phyloP scores from a whole-genome alignment of 306 rosid genomes.

The Ammopiptanthus mongolicus region DNA sequence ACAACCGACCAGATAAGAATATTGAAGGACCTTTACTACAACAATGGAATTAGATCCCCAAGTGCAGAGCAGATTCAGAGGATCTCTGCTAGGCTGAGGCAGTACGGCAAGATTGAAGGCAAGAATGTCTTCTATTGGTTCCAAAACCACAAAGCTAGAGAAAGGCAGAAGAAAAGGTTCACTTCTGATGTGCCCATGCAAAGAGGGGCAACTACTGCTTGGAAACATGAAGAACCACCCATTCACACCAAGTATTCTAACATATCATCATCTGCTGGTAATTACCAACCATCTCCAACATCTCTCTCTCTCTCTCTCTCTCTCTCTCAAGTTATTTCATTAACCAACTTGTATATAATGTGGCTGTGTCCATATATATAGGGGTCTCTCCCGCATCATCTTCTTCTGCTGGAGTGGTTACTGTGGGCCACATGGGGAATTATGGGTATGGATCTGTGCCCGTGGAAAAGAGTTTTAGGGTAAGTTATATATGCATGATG shows the following conservation, averaged over 20 bases:
- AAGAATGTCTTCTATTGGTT: conserved; percentile 95
- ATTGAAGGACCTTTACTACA: conserved; percentile 91
- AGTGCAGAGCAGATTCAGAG: conserved; percentile 96
- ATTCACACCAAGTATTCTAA: conserved; percentile 43
- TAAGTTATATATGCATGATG: conserved; percentile 26
- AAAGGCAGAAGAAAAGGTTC: conserved; percentile 92
- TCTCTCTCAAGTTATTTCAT: not conserved
- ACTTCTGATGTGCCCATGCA: conserved; percentile 44
- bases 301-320: not conserved
- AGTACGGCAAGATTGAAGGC: conserved; percentile 96
- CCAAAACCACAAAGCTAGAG: conserved; percentile 98
- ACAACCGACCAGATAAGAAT: conserved; percentile 90
- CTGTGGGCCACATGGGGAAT: conserved; percentile 60
- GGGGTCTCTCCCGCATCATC: conserved; percentile 57
- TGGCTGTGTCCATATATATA: not conserved
- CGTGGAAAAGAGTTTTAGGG: conserved; percentile 85
- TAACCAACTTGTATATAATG: not conserved
- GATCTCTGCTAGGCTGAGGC: conserved; percentile 83
- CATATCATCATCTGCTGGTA: conserved; percentile 46
- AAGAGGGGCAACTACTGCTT: not conserved
- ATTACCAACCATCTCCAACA: not conserved
- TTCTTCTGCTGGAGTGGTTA: conserved; percentile 49
- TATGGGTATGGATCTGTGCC: conserved; percentile 70
- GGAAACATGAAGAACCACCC: conserved; percentile 47
- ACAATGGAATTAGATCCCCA: conserved; percentile 86